A percentile compares a stretch with the other conserved stretches of the same genome.
These are phyloP conservation scores for Fusarium begoniae DNA, from an alignment of 2,329 filamentous ascomycete species.

Conservation along the genomic window DNA sequence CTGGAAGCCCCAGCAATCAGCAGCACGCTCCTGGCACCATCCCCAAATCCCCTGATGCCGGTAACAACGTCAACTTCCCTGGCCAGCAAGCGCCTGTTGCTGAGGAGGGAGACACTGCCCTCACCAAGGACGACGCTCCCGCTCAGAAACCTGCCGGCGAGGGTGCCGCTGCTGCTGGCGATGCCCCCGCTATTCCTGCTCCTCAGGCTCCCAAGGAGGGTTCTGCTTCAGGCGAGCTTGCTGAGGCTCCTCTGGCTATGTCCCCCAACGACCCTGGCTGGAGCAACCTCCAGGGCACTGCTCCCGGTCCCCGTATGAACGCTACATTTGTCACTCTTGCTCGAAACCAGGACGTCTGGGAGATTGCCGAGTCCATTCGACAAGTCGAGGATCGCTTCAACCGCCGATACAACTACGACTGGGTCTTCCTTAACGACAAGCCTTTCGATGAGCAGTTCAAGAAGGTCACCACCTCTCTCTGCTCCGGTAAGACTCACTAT, in stretches of 20 bases:
- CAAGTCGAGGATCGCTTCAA: slow-evolving; percentile 99
- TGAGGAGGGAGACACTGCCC: slow-evolving; percentile 24
- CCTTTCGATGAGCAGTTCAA: slow-evolving; percentile 95
- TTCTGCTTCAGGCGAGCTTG: slow-evolving; percentile 46
- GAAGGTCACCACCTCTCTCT: slow-evolving; percentile 85
- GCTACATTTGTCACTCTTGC: slow-evolving; percentile 97
- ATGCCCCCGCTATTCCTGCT: neutral
- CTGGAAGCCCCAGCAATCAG: slow-evolving; percentile 30
- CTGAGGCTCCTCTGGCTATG: slow-evolving; percentile 53
- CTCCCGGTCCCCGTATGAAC: slow-evolving; percentile 82
- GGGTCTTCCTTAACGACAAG: slow-evolving; percentile 98
- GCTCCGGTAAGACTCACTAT: slow-evolving; percentile 93
- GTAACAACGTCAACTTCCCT: slow-evolving; percentile 39
- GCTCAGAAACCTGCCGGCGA: slow-evolving; percentile 34
- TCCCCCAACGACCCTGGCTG: slow-evolving; percentile 62
- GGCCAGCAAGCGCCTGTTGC: slow-evolving; percentile 28
- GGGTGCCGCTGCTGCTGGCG: slow-evolving; percentile 4
- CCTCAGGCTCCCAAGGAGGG: slow-evolving; percentile 33
- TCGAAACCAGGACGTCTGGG: slow-evolving; percentile 93
- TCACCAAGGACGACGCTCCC: slow-evolving; percentile 30
- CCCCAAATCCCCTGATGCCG: slow-evolving; percentile 28
- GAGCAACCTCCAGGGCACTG: slow-evolving; percentile 61
- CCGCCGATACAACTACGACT: slow-evolving; percentile 95
- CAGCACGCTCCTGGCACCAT: slow-evolving; percentile 35
- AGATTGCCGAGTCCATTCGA: slow-evolving; percentile 94